These are phyloP conservation scores for Eucalyptus regnans DNA, from an alignment of 345 rosid species.

Conservation along the genomic window DNA sequence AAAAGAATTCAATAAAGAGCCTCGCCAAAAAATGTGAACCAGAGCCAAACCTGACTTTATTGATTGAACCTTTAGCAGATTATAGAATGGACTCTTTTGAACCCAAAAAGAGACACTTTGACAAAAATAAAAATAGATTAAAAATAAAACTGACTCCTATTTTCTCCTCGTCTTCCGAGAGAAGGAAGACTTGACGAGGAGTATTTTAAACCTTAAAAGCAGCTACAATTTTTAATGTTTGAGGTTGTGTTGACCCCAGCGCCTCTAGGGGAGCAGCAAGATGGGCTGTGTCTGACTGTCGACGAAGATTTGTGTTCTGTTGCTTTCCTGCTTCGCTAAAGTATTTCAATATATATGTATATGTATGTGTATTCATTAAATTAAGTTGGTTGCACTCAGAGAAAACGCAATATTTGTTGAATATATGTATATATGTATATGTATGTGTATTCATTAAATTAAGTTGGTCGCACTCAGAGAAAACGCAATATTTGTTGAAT, in stretches of 20 bases:
- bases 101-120: not conserved
- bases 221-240: not conserved
- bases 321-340: too few species aligned
- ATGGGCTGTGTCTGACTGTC: too few species aligned
- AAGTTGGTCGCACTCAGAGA: not conserved
- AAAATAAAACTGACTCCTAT: not conserved
- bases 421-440: not conserved
- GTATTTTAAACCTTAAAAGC: not conserved
- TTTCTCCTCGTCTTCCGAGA: not conserved
- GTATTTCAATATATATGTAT: too few species aligned
- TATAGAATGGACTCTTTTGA: not conserved
- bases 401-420: not conserved
- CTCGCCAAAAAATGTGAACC: not conserved
- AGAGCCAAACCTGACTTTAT: not conserved
- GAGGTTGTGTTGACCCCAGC: not conserved
- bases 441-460: not conserved
- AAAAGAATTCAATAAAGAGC: not conserved
- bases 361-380: not conserved
- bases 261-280: too few species aligned
- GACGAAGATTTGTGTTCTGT: too few species aligned
- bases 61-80: not conserved
- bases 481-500: not conserved
- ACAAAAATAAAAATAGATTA: not conserved
- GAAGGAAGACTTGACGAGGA: not conserved
- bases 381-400: not conserved